phyloP scores from a whole-genome alignment of 345 rosid genomes.

The Carallia pectinifolia region DNA sequence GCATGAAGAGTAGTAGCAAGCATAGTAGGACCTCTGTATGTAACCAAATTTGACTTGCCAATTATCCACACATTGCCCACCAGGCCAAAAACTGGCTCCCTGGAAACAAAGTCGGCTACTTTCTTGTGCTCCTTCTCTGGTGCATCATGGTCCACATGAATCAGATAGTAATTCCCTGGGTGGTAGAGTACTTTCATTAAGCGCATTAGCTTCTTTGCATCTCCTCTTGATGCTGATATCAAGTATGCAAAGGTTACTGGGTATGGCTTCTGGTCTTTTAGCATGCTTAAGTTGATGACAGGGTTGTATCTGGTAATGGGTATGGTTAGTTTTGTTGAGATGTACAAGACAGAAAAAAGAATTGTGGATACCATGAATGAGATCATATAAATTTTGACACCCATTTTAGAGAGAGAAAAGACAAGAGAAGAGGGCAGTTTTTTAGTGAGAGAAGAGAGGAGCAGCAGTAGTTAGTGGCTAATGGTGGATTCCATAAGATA shows the following conservation, averaged over 20 bases:
- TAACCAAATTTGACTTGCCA: slow-evolving; percentile 73
- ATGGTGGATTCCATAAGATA: not conserved
- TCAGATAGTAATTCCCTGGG: slow-evolving; percentile 70
- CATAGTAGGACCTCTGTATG: slow-evolving; percentile 95
- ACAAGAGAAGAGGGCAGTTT: not conserved
- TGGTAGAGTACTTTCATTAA: slow-evolving; percentile 67
- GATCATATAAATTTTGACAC: slow-evolving; percentile 52
- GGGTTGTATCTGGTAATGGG: slow-evolving; percentile 44
- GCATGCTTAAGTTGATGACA: slow-evolving; percentile 29
- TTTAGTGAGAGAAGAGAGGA: not conserved
- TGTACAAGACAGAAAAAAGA: slow-evolving; percentile 47
- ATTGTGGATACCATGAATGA: slow-evolving; percentile 49
- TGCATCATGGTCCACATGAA: slow-evolving; percentile 73
- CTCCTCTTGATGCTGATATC: slow-evolving; percentile 81
- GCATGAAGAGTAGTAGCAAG: slow-evolving; percentile 83
- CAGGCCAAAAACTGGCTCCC: slow-evolving; percentile 47
- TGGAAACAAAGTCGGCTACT: slow-evolving; percentile 51
- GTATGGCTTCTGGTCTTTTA: slow-evolving; percentile 40
- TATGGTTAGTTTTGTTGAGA: slow-evolving; percentile 41
- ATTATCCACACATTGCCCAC: slow-evolving; percentile 80
- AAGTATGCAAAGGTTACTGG: slow-evolving; percentile 76
- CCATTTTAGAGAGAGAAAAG: slow-evolving; percentile 32
- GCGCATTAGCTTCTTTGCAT: slow-evolving; percentile 53
- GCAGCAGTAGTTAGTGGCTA: not conserved
- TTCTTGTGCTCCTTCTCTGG: slow-evolving; percentile 52